Conservation (phyloP, 768 basidiomycete species). For the Galerina sulciceps region DNA sequence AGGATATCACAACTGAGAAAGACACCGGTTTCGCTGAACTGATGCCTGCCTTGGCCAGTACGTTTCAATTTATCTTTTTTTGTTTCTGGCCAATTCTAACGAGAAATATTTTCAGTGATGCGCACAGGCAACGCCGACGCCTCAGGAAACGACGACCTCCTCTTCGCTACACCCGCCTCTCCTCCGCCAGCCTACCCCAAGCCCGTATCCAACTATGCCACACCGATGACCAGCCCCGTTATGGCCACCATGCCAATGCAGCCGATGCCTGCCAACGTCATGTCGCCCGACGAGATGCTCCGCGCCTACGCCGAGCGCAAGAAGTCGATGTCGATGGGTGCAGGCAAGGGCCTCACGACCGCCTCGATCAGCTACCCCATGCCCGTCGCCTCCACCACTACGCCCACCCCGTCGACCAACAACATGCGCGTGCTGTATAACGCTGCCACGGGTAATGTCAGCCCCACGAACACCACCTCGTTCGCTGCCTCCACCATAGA, state of each 20-base stretch:
- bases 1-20: slow-evolving; percentile 2
- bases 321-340: slow-evolving; percentile 17
- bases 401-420: neutral
- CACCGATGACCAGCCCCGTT: slow-evolving; percentile 29
- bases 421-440: slow-evolving; percentile 25
- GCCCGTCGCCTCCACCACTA: slow-evolving; percentile 20
- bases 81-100: neutral
- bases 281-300: slow-evolving; percentile 76
- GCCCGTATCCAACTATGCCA: neutral
- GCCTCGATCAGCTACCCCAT: slow-evolving; percentile 27
- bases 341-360: slow-evolving; percentile 9
- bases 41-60: slow-evolving; percentile 71
- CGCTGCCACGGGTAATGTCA: slow-evolving; percentile 16
- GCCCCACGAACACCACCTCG: slow-evolving; percentile 10
- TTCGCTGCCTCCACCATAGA: neutral
- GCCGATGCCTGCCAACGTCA: slow-evolving; percentile 39
- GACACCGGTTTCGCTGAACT: slow-evolving; percentile 50
- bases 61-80: slow-evolving; percentile 38
- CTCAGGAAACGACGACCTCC: slow-evolving; percentile 38
- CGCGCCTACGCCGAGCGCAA: slow-evolving; percentile 52
- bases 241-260: slow-evolving; percentile 36
- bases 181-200: slow-evolving; percentile 17
- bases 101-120: slow-evolving; percentile 58
- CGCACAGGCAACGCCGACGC: slow-evolving; percentile 50
- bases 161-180: slow-evolving; percentile 41